Conservation (phyloP, 106 monocot genomes). For the Agapanthus africanus region DNA sequence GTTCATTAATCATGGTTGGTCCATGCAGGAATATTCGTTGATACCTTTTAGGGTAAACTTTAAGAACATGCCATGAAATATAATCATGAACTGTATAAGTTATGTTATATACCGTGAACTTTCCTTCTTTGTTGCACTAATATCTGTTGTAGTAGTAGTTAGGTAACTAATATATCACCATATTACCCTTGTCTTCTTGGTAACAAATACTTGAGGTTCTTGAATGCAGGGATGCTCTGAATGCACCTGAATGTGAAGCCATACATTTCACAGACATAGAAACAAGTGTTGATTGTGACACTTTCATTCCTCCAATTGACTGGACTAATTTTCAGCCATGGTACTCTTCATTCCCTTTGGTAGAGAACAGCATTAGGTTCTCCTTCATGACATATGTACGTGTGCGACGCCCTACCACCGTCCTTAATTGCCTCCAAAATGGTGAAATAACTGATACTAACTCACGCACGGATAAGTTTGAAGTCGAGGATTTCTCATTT, state of each 20-base stretch:
- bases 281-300: slow-evolving; percentile 72
- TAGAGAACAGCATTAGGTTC: slow-evolving; percentile 65
- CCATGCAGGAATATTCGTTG: not conserved
- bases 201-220: too few relatives aligned
- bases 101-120: too few relatives aligned
- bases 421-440: slow-evolving; percentile 24
- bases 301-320: slow-evolving; percentile 81
- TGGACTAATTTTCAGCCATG: slow-evolving; percentile 69
- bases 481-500: slow-evolving; percentile 71
- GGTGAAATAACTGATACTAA: slow-evolving; percentile 18
- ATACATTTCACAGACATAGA: slow-evolving; percentile 92
- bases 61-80: too few relatives aligned
- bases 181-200: too few relatives aligned
- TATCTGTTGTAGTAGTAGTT: too few relatives aligned
- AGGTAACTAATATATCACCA: too few relatives aligned
- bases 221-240: slow-evolving; percentile 54
- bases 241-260: slow-evolving; percentile 79
- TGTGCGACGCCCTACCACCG: slow-evolving; percentile 27
- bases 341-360: slow-evolving; percentile 65
- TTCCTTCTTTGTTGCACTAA: too few relatives aligned
- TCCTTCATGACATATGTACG: slow-evolving; percentile 88
- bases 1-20: slow-evolving; percentile 12
- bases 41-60: not conserved
- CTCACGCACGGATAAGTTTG: slow-evolving; percentile 32
- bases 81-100: too few relatives aligned